phyloP scores from a whole-genome alignment of 2,329 filamentous ascomycete genomes.

The Aspergillus flavus region DNA sequence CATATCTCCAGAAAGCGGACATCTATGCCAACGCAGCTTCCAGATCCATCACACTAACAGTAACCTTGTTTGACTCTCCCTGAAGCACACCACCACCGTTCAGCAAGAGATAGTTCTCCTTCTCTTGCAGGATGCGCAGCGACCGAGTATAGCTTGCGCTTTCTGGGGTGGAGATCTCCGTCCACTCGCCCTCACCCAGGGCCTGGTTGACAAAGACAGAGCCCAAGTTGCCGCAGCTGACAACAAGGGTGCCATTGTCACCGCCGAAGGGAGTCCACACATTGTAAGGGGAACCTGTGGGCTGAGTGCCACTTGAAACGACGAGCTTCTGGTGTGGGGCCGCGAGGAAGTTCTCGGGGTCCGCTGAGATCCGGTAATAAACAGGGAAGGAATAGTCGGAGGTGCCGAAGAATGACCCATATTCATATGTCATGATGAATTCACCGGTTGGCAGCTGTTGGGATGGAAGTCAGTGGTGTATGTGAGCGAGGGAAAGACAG shows the following conservation, averaged over 20 bases:
- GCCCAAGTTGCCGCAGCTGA: constrained; percentile 42
- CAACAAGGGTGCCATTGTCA: constrained; percentile 53
- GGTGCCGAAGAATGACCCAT: constrained; percentile 46
- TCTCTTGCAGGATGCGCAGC: constrained; percentile 48
- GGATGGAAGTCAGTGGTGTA: constrained; percentile 4
- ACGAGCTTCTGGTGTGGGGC: constrained; percentile 46
- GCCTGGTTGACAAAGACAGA: constrained; percentile 53
- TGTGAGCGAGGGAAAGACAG: background rate
- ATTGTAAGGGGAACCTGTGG: constrained; percentile 54
- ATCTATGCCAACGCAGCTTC: constrained; percentile 1
- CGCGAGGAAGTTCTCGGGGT: constrained; percentile 52
- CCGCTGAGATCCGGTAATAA: constrained; percentile 54
- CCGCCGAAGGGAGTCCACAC: constrained; percentile 55
- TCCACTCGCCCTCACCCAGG: constrained; percentile 51
- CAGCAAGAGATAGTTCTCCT: constrained; percentile 21
- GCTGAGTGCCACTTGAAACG: constrained; percentile 46
- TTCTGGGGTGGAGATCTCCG: constrained; percentile 46
- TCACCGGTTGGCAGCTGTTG: constrained; percentile 58
- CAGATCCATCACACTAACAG: constrained; percentile 23
- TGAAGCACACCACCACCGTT: constrained; percentile 23
- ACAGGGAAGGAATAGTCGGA: constrained; percentile 50
- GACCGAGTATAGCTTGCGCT: constrained; percentile 50
- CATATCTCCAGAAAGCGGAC: background rate
- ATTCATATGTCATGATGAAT: constrained; percentile 69
- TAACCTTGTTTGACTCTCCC: constrained; percentile 24